Conservation (phyloP, 345 rosid genomes). For the Dimocarpus longan region DNA sequence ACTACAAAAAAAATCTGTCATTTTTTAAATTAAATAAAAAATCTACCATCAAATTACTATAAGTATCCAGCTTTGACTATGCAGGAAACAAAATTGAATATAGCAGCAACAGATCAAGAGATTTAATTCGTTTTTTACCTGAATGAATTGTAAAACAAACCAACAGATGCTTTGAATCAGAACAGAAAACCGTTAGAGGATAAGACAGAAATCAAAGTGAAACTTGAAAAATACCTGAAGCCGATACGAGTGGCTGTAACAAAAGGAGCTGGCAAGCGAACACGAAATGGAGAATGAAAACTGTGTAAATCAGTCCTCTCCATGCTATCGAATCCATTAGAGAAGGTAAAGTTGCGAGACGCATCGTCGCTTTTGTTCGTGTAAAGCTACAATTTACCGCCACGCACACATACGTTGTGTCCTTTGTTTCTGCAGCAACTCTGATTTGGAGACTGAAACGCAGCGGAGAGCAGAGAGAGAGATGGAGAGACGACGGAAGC, state of each 20-base stretch:
- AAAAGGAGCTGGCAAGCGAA: constrained; percentile 80
- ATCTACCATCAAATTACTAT: neutral
- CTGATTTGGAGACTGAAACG: neutral
- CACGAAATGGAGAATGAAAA: constrained; percentile 71
- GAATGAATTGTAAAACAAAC: neutral
- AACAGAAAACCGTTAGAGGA: neutral
- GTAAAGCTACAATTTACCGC: constrained; percentile 5
- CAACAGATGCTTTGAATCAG: neutral
- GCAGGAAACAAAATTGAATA: neutral
- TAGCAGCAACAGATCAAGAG: constrained; percentile 2
- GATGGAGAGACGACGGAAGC: neutral
- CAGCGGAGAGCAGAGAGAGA: neutral
- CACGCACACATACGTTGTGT: neutral
- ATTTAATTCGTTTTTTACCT: neutral
- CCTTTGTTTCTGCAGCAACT: neutral
- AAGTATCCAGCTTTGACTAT: neutral
- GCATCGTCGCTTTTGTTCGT: constrained; percentile 33
- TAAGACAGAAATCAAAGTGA: neutral
- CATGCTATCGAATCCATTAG: constrained; percentile 69
- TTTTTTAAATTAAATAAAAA: neutral
- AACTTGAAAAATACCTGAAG: constrained; percentile 49
- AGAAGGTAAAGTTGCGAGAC: constrained; percentile 37
- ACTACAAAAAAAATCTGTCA: neutral
- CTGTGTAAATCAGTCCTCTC: constrained; percentile 64
- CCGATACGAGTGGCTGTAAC: constrained; percentile 92